Percentiles rank a stretch among this genome's conserved stretches.
These are phyloP conservation scores for Ophiostoma montium DNA, from an alignment of 2,329 filamentous ascomycete genomes.

Conservation along the genomic window DNA sequence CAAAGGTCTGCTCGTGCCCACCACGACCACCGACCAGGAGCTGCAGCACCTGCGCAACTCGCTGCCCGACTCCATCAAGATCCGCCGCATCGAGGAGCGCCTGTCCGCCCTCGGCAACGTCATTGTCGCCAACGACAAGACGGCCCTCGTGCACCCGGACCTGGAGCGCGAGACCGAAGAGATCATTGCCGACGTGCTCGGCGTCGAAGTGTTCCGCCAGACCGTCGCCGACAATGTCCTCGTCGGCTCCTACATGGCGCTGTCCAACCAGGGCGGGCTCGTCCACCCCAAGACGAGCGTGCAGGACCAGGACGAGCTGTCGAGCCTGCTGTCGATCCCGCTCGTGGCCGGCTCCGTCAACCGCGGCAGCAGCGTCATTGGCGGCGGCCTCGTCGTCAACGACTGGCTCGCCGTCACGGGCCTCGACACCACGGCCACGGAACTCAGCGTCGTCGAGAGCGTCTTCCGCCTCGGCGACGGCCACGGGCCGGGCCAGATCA, in stretches of 20 bases:
- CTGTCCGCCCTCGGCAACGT: constrained; percentile 93
- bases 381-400: constrained; percentile 91
- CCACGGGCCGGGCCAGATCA: constrained; percentile 61
- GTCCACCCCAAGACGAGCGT: constrained; percentile 96
- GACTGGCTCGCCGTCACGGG: constrained; percentile 95
- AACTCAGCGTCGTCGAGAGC: constrained; percentile 89
- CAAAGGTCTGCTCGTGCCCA: constrained; percentile 91
- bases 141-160: constrained; percentile 90
- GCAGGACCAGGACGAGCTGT: constrained; percentile 95
- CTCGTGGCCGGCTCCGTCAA: constrained; percentile 92
- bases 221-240: constrained; percentile 96
- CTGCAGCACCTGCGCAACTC: constrained; percentile 93
- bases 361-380: constrained; percentile 85
- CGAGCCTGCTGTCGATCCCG: constrained; percentile 83
- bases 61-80: constrained; percentile 80
- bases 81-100: constrained; percentile 95
- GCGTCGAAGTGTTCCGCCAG: constrained; percentile 82
- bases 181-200: constrained; percentile 88
- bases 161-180: constrained; percentile 96
- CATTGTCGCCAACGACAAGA: constrained; percentile 92
- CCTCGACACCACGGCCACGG: constrained; percentile 90
- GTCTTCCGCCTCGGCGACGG: constrained; percentile 92
- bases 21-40: constrained; percentile 93
- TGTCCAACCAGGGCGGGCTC: constrained; percentile 91
- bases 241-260: constrained; percentile 89